phyloP scores from a whole-genome alignment of 306 rosid species.

The Begonia peltatifolia region DNA sequence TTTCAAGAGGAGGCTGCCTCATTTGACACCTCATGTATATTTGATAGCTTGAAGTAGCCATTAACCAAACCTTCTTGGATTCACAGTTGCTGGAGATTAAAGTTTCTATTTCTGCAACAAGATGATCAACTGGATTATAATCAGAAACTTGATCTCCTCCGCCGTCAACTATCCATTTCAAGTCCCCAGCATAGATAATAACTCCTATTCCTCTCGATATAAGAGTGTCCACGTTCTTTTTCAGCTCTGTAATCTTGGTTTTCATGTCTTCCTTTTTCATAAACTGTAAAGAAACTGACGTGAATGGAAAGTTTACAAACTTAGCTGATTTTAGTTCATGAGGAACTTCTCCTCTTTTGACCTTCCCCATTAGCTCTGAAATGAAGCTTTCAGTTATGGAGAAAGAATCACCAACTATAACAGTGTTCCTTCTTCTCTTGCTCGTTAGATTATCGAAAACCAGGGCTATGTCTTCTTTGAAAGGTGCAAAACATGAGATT shows the following conservation, averaged over 20 bases:
- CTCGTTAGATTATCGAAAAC: conserved; percentile 46
- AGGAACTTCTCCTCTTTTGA: conserved; percentile 62
- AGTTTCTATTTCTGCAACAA: conserved; percentile 54
- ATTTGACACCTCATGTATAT: conserved; percentile 80
- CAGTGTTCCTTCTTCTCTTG: conserved; percentile 56
- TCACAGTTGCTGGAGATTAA: conserved; percentile 18
- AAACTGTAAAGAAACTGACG: conserved; percentile 35
- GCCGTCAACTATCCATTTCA: conserved; percentile 52
- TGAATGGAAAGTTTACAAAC: conserved; percentile 36
- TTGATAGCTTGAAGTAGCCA: conserved; percentile 73
- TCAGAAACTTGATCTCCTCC: conserved; percentile 19
- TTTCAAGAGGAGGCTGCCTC: conserved; percentile 74
- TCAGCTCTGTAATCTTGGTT: conserved; percentile 36
- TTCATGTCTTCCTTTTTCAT: conserved; percentile 66
- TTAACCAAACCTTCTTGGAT: conserved; percentile 38
- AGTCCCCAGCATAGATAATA: conserved; percentile 55
- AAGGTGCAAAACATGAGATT: conserved; percentile 16
- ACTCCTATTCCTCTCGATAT: conserved; percentile 31
- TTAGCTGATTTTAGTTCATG: conserved; percentile 43
- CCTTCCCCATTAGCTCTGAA: conserved; percentile 38
- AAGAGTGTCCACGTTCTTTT: conserved; percentile 33
- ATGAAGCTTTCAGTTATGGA: conserved; percentile 50
- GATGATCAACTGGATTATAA: conserved; percentile 44
- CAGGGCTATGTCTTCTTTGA: conserved; percentile 50
- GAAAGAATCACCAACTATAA: conserved; percentile 57